Evolutionary conservation across 768 basidiomycete genomes (phyloP).

Genomic region (Crepidotus variabilis): DNA sequence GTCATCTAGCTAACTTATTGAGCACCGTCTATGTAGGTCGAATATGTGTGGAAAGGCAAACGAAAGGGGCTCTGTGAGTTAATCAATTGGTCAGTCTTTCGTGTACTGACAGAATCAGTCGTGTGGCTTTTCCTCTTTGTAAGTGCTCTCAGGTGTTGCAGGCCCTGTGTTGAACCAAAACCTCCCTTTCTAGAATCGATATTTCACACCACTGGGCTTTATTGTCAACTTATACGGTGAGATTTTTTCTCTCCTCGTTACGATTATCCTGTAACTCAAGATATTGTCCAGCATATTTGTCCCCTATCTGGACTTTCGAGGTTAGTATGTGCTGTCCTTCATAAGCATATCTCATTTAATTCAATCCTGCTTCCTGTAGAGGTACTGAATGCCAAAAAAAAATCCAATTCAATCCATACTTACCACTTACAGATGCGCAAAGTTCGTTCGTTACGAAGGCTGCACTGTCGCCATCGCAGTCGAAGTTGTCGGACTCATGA

Average conservation of each 20-base stretch:
- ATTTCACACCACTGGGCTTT: conserved; percentile 60
- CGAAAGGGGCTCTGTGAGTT: conserved; percentile 41
- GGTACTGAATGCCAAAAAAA: conserved; percentile 2
- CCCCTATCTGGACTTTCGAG: conserved; percentile 30
- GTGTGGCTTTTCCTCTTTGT: conserved; percentile 42
- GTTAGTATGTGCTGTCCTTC: conserved; percentile 17
- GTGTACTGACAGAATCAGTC: conserved; percentile 21
- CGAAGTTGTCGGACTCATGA: conserved; percentile 51
- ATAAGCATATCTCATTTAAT: not conserved
- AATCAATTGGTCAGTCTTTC: not conserved
- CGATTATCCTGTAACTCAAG: not conserved
- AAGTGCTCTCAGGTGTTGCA: conserved; percentile 6
- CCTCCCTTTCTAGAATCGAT: conserved; percentile 46
- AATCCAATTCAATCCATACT: not conserved
- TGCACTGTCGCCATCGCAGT: conserved; percentile 51
- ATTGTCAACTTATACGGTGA: conserved; percentile 51
- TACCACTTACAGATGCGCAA: conserved; percentile 30
- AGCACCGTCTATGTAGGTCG: conserved; percentile 28
- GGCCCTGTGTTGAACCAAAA: not conserved
- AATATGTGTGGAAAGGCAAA: conserved; percentile 48
- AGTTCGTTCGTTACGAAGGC: conserved; percentile 50
- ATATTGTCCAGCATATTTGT: conserved; percentile 31
- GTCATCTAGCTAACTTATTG: not conserved
- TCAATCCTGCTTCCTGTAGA: conserved; percentile 5
- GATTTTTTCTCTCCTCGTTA: not conserved